Base-by-base conservation (phyloP, 1,284 basidiomycete genomes). In the Phlebopus sp. region DNA sequence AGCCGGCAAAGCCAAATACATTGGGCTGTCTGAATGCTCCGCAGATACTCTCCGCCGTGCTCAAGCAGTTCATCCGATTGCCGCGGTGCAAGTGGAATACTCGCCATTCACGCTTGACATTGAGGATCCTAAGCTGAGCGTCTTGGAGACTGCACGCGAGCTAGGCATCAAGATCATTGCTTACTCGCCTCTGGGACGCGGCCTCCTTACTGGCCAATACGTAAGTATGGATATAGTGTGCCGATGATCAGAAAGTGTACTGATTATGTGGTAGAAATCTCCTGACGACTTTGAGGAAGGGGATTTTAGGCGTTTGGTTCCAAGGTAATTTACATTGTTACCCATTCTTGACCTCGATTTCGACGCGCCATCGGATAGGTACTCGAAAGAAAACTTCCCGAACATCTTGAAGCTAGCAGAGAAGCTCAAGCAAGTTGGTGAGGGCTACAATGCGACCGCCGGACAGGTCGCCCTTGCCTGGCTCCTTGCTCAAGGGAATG, bases 381-480 rank as follows among this genome's bases (percentile, higher is more conserved):
- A 37, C 49, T 61, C 57, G 6, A 50, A 56, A 42, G 60, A 74
- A 48, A 75, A 78, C 54, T 73, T 77, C 37, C 63, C 62, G 0
- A 67, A 70, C 46, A 74, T 79, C 45, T 55, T 76, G 42, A 58
- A 64, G 14, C 53, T 79, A 3, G 71, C 63, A 2, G 64, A 73
- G 2, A 61, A 62, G 25, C 46, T 78, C 7, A 54, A 59, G 10
- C 42, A 47, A 8, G 49, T 73, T 18, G 71, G 70, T 1, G 51
- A 60, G 15, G 51, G 53, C 45, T 63, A 70, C 46, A 49, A 54
- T 2, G 62, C 65, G 3, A 75, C 74, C 0, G 52, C 72, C 0
- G 69, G 74, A 2, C 77, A 80, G 57, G 60, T 79, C 7, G 54
- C 66, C 0, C 62, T 80, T 3, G 75, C 77, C 0, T 79, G 77